phyloP scores from a whole-genome alignment of 2,329 filamentous ascomycete species.

The Claviceps fusiformis region DNA sequence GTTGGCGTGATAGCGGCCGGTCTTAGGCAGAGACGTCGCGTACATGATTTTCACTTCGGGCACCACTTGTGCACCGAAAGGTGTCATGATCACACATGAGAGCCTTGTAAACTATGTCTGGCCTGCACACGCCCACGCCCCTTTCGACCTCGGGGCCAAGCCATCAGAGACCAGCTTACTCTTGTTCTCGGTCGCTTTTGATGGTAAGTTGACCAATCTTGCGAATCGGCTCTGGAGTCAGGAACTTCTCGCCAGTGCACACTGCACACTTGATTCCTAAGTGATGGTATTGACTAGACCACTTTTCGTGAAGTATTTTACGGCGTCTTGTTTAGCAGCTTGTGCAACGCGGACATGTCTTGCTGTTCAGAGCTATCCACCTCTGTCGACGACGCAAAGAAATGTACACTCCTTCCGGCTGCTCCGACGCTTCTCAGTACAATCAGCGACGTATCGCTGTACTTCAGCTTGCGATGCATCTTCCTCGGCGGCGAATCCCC shows the following conservation, averaged over 20 bases:
- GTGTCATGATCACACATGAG: conserved; percentile 18
- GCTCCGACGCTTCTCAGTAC: conserved; percentile 8
- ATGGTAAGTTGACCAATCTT: conserved; percentile 9
- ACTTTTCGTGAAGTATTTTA: conserved; percentile 3
- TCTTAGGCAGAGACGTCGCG: conserved; percentile 20
- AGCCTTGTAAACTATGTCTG: conserved; percentile 1
- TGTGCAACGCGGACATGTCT: conserved; percentile 4
- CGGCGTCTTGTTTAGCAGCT: conserved; percentile 5
- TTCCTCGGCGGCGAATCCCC: conserved; percentile 8
- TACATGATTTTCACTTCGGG: conserved; percentile 7
- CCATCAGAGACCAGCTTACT: conserved; percentile 9
- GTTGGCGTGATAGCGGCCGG: neutral
- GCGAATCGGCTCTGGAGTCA: too few species aligned
- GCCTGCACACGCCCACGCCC: neutral
- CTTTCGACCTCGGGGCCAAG: neutral
- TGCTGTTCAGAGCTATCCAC: neutral
- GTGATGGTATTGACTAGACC: conserved; percentile 2
- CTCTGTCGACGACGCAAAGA: conserved; percentile 1
- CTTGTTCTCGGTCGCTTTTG: conserved; percentile 14
- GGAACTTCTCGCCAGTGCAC: too few species aligned
- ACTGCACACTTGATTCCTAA: too few species aligned
- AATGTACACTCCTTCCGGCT: conserved; percentile 2
- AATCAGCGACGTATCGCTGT: neutral
- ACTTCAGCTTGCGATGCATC: conserved; percentile 3
- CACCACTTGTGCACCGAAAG: conserved; percentile 31